Evolutionary conservation across 306 rosid species (phyloP).

Genomic region (Nissolia schottii): DNA sequence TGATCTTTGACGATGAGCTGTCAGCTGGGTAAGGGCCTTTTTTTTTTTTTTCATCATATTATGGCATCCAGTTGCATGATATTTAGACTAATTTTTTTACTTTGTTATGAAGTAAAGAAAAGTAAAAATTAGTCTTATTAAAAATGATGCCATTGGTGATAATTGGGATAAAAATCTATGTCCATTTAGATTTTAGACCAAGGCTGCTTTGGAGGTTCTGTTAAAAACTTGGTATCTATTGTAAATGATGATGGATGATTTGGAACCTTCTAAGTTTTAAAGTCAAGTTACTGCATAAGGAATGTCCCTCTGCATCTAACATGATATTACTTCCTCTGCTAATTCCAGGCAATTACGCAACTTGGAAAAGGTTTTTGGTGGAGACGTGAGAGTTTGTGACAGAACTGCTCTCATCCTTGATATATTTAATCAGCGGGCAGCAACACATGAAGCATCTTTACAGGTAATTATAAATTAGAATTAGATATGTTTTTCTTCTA

Average conservation of each 20-base stretch:
- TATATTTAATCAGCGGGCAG: conserved; percentile 96
- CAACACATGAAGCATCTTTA: conserved; percentile 96
- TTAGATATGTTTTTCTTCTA: not conserved
- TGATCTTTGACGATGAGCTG: conserved; percentile 90
- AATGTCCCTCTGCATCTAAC: conserved; percentile 16
- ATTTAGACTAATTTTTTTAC: conserved; percentile 14
- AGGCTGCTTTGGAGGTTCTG: conserved; percentile 13
- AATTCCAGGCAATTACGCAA: conserved; percentile 79
- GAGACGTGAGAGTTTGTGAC: conserved; percentile 95
- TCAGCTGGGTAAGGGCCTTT: conserved; percentile 70
- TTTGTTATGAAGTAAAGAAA: not conserved
- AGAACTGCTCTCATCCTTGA: conserved; percentile 92
- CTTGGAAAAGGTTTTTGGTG: conserved; percentile 90
- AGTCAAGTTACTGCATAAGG: not conserved
- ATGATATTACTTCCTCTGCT: conserved; percentile 2
- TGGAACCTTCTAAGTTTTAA: not conserved
- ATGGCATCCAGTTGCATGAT: conserved; percentile 8
- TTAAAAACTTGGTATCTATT: not conserved
- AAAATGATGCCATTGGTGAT: no score
- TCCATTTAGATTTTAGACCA: conserved; percentile 9
- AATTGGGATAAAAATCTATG: not conserved
- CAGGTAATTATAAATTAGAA: conserved; percentile 49
- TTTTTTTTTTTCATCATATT: not conserved
- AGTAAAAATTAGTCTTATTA: not conserved
- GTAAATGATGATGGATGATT: not conserved